Percentiles rank a stretch among this genome's conserved stretches.
These are phyloP conservation scores for Cercospora sp. DNA, from an alignment of 2,329 filamentous ascomycete species.

Conservation along the genomic window DNA sequence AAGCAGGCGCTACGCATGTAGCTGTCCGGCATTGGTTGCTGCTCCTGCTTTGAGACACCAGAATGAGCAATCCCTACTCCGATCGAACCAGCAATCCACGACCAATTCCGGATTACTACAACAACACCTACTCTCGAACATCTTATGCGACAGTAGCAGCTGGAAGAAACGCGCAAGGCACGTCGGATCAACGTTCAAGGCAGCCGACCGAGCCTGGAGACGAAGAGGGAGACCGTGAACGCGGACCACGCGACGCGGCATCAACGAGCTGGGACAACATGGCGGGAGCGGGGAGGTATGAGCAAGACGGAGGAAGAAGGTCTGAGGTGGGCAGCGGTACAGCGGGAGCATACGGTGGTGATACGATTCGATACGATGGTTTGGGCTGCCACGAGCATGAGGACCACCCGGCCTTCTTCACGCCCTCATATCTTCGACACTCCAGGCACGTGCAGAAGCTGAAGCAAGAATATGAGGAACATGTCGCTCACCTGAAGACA, in stretches of 20 bases:
- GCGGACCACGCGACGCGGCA: slow-evolving; percentile 3
- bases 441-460: slow-evolving; percentile 78
- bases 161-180: slow-evolving; percentile 44
- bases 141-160: slow-evolving; percentile 63
- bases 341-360: slow-evolving; percentile 18
- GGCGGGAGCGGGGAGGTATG: slow-evolving; percentile 12
- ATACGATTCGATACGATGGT: slow-evolving; percentile 26
- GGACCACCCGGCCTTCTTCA: slow-evolving; percentile 61
- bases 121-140: slow-evolving; percentile 48
- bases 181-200: neutral
- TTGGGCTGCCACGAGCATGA: slow-evolving; percentile 28
- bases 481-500: slow-evolving; percentile 43
- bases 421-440: slow-evolving; percentile 77
- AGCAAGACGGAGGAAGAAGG: slow-evolving; percentile 17
- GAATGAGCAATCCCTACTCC: slow-evolving; percentile 49
- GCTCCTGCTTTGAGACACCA: neutral
- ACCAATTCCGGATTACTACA: slow-evolving; percentile 39
- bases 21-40: slow-evolving; percentile 1
- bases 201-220: neutral
- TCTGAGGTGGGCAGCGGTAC: slow-evolving; percentile 18
- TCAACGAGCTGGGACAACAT: slow-evolving; percentile 11
- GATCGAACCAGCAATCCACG: slow-evolving; percentile 39
- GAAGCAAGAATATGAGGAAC: slow-evolving; percentile 57
- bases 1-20: slow-evolving; percentile 1
- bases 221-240: slow-evolving; percentile 6